Percentiles rank a stretch among this genome's conserved stretches.
These are phyloP conservation scores for Chrysanthemum seticuspe DNA, from an alignment of 129 eudicot genomes.

Conservation along the genomic window DNA sequence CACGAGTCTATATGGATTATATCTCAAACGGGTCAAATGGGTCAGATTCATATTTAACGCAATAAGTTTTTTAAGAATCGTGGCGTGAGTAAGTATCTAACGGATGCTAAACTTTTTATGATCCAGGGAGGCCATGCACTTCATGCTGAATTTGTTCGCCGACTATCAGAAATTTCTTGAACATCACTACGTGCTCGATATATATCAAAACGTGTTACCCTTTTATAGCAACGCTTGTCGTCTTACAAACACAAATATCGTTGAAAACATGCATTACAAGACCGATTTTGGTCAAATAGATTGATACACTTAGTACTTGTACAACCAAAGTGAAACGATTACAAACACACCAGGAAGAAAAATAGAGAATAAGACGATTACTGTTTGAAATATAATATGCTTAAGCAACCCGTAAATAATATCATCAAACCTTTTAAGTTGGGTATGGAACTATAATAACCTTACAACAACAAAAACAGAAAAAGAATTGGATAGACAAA, in stretches of 20 bases:
- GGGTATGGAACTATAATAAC: constrained; percentile 36
- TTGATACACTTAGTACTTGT: not conserved
- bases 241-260: too few relatives aligned
- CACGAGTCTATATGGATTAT: not conserved
- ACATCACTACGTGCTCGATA: not conserved
- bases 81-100: constrained; percentile 4
- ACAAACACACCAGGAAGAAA: not conserved
- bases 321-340: not conserved
- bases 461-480: constrained; percentile 19
- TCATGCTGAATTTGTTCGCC: constrained; percentile 79
- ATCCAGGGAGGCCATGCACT: constrained; percentile 81
- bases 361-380: not conserved
- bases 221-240: too few relatives aligned
- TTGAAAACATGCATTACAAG: too few relatives aligned
- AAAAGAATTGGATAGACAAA: constrained; percentile 18
- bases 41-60: not conserved
- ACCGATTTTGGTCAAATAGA: not conserved
- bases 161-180: constrained; percentile 31
- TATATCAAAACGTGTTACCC: too few relatives aligned
- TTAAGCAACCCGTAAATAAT: constrained; percentile 19
- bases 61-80: not conserved
- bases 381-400: not conserved
- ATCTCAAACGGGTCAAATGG: constrained; percentile 1
- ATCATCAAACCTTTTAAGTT: constrained; percentile 41
- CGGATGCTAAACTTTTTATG: constrained; percentile 10